Conservation (phyloP, 176 grass and related monocot genomes). For the Saccharum spontaneum region DNA sequence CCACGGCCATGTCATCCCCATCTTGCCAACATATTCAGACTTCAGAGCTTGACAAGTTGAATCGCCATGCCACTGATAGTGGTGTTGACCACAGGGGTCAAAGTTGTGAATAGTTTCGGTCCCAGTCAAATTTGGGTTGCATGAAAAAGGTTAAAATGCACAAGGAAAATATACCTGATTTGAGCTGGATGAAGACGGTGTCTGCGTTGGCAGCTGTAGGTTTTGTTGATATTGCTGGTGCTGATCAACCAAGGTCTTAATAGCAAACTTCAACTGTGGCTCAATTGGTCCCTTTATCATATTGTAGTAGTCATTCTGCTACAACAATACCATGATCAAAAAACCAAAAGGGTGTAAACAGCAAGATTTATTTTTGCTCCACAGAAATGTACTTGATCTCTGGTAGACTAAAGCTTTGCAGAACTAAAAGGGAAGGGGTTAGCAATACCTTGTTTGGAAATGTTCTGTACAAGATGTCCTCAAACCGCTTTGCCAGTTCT, state of each 20-base stretch:
- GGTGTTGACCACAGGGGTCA: too few species aligned
- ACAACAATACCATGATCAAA: slow-evolving; percentile 24
- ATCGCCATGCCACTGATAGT: too few species aligned
- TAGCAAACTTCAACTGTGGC: slow-evolving; percentile 38
- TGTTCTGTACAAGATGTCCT: slow-evolving; percentile 43
- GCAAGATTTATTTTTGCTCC: too few species aligned
- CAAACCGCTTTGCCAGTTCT: slow-evolving; percentile 11
- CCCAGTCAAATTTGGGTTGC: too few species aligned
- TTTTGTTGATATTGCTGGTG: slow-evolving; percentile 29
- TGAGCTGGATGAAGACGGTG: too few species aligned
- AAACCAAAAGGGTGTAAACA: neutral
- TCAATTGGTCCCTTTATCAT: slow-evolving; percentile 55
- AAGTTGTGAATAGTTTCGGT: too few species aligned
- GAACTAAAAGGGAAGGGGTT: neutral
- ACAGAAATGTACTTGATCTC: too few species aligned
- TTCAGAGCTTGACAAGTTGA: too few species aligned
- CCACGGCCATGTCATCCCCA: too few species aligned
- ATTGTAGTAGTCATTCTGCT: slow-evolving; percentile 62
- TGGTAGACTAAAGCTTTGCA: neutral
- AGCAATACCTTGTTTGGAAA: slow-evolving; percentile 45
- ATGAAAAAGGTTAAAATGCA: too few species aligned
- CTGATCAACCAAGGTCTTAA: slow-evolving; percentile 33
- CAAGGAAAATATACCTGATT: too few species aligned
- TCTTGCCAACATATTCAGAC: too few species aligned
- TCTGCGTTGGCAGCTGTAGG: neutral